Evolutionary conservation across 1,284 basidiomycete genomes (phyloP), one percentile per base, ranked within the genome.

Genomic region (Malassezia nana): DNA sequence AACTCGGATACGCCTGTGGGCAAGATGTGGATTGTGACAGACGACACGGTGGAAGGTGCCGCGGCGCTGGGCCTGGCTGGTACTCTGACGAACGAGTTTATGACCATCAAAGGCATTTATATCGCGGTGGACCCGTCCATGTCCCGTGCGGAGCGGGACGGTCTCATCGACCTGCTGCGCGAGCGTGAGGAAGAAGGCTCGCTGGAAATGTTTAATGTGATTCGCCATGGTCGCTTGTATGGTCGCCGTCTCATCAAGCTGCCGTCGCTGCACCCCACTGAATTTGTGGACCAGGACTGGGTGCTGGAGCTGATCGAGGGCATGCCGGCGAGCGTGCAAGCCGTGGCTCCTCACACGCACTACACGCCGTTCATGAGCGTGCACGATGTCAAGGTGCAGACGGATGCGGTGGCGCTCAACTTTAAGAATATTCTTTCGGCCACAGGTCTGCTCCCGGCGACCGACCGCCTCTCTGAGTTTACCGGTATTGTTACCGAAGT

Each of bases 401-500:
- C 50, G 10, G 55, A 57, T 25, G 55, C 55, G 3, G 55, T 57
- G 16, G 55, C 55, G 44, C 55, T 57, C 32, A 57, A 57, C 46
- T 57, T 57, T 31, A 57, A 57, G 50, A 57, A 57, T 42, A 46
- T 57, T 24, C 46, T 57, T 13, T 57, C 55, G 39, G 55, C 55
- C 13, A 57, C 49, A 3, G 55, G 55, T 30, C 50, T 57, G 28
- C 46, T 57, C 16, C 55, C 55, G 16, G 50, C 55, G 12, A 46
- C 42, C 7, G 55, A 57, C 50, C 49, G 50, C n/a, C 35, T 57
- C 10, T 57, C 55, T 60, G 91, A 95, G 74, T 80, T 80, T 0
- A 79, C 85, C 1, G 91, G 91, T 4, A 81, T 78, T 3, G 79
- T 95, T 46, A 79, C 86, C 43, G 78, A 79, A 8, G 77, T 91